Base-by-base conservation (phyloP, 2,329 filamentous ascomycete genomes). In the Botryotinia narcissicola region DNA sequence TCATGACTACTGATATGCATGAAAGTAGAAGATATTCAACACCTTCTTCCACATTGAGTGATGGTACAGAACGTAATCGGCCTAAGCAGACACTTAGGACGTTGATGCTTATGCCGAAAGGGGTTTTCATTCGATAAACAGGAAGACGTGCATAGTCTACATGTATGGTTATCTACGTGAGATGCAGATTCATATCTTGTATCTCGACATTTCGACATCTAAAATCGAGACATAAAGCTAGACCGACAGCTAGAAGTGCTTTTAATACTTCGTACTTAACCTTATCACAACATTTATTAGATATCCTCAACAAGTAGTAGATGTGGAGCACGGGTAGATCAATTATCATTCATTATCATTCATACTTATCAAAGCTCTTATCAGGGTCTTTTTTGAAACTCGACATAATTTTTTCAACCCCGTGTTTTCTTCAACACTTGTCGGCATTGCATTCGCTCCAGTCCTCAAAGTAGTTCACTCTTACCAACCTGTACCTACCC, bases 311-410 rank as follows among this genome's bases (percentile, higher is more conserved):
- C 42, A 66, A 48, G 46, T 10, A 32, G 3, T 6, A 54, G 18
- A 57, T 57, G 66, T 68, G 66, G 66, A 68, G 66, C 48, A 57
- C 18, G 48, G 32, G 37, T 42, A 48, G 63, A 66, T 66, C 29
- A n/a, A 48, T 48, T 32, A n/a, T 66, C 29, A 66, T 66, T 46
- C 44, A 20, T 51, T 51, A 51, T 51, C 48, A 51, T 51, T 51
- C 12, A 54, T 54, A 66, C 40, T 63, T 44, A 32, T 32, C 61
- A 46, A 40, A 64, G n/a, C 40, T 66, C 63, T 66, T 66, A 66
- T 66, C 63, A 44, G 44, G 14, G 42, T 37, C 29, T 48, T 29
- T 48, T 48, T 46, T 4, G 42, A 48, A 48, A 29, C 44, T 35
- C 29, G n/a, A 48, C n/a, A 35, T 40, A 35, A 35, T 25, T 44